These are phyloP conservation scores for Vicia faba DNA, from an alignment of 306 rosid genomes.

Conservation along the genomic window DNA sequence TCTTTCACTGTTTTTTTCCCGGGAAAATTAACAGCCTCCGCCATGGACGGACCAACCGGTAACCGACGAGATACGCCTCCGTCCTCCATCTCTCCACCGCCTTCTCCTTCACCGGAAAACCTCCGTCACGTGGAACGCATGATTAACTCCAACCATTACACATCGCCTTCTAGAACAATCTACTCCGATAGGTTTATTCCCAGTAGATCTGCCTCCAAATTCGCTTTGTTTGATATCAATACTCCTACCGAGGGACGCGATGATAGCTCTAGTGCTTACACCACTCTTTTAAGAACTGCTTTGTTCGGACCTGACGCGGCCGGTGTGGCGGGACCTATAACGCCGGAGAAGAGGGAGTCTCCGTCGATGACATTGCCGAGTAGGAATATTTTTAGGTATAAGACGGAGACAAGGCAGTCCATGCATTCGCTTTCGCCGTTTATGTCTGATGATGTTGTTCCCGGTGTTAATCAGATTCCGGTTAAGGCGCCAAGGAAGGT, in stretches of 20 bases:
- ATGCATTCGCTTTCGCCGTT: constrained; percentile 85
- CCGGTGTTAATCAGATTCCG: constrained; percentile 66
- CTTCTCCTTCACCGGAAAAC: constrained; percentile 33
- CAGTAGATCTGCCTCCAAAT: constrained; percentile 88
- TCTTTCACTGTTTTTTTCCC: constrained; percentile 40
- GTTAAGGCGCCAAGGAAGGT: constrained; percentile 88
- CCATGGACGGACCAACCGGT: constrained; percentile 62
- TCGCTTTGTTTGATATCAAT: constrained; percentile 70
- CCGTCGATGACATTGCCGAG: constrained; percentile 54
- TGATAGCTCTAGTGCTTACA: constrained; percentile 69
- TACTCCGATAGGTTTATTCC: constrained; percentile 97
- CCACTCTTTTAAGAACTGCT: constrained; percentile 73
- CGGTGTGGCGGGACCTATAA: constrained; percentile 58
- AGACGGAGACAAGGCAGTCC: constrained; percentile 83
- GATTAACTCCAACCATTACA: constrained; percentile 71
- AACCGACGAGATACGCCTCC: constrained; percentile 53
- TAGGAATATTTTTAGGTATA: constrained; percentile 87
- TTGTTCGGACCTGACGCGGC: constrained; percentile 79
- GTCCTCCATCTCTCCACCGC: constrained; percentile 40
- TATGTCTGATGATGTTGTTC: constrained; percentile 65
- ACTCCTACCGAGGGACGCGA: constrained; percentile 58
- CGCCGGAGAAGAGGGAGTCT: constrained; percentile 66
- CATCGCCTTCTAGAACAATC: constrained; percentile 79
- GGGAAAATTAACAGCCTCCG: constrained; percentile 43
- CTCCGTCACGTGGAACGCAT: constrained; percentile 66